A percentile compares a stretch with the other conserved stretches of the same genome.
Conservation (phyloP, 2,329 filamentous ascomycete genomes). For the Leptographium lundbergii region DNA sequence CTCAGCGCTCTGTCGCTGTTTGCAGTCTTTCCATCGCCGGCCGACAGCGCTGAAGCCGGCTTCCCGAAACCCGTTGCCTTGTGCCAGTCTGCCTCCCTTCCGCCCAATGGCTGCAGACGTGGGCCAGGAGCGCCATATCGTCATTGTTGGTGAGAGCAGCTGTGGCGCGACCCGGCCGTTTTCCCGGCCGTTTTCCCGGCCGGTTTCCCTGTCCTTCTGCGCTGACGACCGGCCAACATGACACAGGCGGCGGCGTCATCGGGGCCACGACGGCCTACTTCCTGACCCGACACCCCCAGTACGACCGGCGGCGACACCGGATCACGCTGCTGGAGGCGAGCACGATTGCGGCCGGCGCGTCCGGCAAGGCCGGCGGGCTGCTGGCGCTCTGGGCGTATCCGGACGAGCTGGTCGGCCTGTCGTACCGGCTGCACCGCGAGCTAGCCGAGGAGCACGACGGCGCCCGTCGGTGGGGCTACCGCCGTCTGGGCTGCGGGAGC, state of each 20-base stretch:
- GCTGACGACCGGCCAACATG: conserved; percentile 5
- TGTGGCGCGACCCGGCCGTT: background rate
- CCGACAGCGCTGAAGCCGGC: background rate
- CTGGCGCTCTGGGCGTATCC: conserved; percentile 90
- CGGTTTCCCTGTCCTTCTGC: background rate
- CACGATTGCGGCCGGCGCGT: conserved; percentile 75
- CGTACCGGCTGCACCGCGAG: conserved; percentile 70
- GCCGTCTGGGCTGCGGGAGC: conserved; percentile 61
- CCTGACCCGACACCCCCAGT: conserved; percentile 73
- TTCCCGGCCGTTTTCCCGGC: no score
- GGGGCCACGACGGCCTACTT: conserved; percentile 87
- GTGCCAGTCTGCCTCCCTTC: background rate
- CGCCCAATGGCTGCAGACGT: conserved; percentile 2
- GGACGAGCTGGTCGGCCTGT: conserved; percentile 67
- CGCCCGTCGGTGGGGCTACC: conserved; percentile 72
- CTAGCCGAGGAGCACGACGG: conserved; percentile 77
- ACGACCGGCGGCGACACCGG: conserved; percentile 58
- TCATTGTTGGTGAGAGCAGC: conserved; percentile 29
- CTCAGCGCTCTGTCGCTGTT: background rate
- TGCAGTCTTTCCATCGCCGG: background rate
- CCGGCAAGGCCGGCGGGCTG: conserved; percentile 86
- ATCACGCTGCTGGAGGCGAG: conserved; percentile 83
- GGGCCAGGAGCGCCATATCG: conserved; percentile 12
- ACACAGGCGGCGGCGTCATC: conserved; percentile 76
- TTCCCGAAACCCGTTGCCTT: background rate